A percentile compares a stretch with the other conserved stretches of the same genome.
Conservation (phyloP, 441 rosid genomes). For the Caryocar brasiliense region DNA sequence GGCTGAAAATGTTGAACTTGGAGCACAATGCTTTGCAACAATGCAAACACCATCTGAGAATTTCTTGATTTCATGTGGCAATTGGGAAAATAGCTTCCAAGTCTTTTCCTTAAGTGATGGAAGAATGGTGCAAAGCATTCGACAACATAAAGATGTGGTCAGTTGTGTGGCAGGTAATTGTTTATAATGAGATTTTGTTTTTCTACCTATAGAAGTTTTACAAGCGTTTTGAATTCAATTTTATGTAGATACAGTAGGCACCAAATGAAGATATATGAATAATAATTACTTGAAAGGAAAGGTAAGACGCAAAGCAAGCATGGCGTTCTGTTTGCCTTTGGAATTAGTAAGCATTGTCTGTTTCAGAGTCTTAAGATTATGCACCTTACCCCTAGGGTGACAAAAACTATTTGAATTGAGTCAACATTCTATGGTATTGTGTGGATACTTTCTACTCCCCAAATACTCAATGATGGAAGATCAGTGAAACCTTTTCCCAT, state of each 20-base stretch:
- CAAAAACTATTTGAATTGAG: too few relatives aligned
- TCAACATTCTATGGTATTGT: too few relatives aligned
- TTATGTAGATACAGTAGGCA: too few relatives aligned
- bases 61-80: constrained; percentile 87
- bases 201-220: neutral
- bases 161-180: constrained; percentile 97
- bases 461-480: too few relatives aligned
- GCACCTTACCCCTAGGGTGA: too few relatives aligned
- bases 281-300: neutral
- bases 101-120: constrained; percentile 85
- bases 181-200: neutral
- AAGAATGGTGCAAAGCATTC: constrained; percentile 89
- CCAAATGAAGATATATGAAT: too few relatives aligned
- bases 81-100: constrained; percentile 98
- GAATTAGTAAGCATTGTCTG: too few relatives aligned
- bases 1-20: constrained; percentile 74
- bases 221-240: neutral
- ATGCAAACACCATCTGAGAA: constrained; percentile 73
- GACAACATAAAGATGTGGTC: constrained; percentile 95
- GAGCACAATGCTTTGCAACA: constrained; percentile 74
- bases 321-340: too few relatives aligned
- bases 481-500: too few relatives aligned
- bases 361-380: too few relatives aligned
- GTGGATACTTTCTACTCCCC: too few relatives aligned
- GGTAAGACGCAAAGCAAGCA: too few relatives aligned